Conservation (phyloP, 140 eudicot genomes). For the Anethum foeniculum region DNA sequence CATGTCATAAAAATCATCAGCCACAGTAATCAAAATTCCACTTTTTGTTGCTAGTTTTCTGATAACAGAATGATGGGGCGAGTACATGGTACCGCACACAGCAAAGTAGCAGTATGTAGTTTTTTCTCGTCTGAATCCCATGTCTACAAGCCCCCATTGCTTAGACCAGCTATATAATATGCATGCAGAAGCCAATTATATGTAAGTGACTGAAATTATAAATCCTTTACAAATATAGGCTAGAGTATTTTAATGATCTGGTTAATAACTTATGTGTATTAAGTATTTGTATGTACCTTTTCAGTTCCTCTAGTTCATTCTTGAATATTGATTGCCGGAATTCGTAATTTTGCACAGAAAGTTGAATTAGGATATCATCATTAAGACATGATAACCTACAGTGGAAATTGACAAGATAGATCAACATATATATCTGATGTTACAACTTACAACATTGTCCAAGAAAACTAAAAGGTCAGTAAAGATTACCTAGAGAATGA, state of each 20-base stretch:
- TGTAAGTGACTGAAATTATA: not conserved
- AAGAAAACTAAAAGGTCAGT: not conserved
- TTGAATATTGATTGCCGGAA: slow-evolving; percentile 36
- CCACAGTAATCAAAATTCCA: slow-evolving; percentile 47
- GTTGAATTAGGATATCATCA: slow-evolving; percentile 31
- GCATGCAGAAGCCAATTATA: not conserved
- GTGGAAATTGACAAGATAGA: not conserved
- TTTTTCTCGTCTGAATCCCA: slow-evolving; percentile 76
- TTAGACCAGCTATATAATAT: slow-evolving; percentile 56
- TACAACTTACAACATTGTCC: not conserved
- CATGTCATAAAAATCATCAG: slow-evolving; percentile 64
- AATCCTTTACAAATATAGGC: not conserved
- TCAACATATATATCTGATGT: not conserved
- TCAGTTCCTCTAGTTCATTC: slow-evolving; percentile 44
- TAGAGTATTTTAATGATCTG: not conserved
- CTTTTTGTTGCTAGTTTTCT: slow-evolving; percentile 44
- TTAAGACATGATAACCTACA: slow-evolving; percentile 34
- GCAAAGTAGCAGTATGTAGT: slow-evolving; percentile 50
- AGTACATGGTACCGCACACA: slow-evolving; percentile 23
- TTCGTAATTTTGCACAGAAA: slow-evolving; percentile 38
- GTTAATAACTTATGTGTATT: not conserved
- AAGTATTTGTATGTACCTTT: slow-evolving; percentile 17
- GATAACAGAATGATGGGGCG: slow-evolving; percentile 39
- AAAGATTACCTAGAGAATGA: slow-evolving; percentile 31
- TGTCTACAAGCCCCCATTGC: slow-evolving; percentile 43